phyloP scores from a whole-genome alignment of 1,284 basidiomycete species.

The Wallemia mellicola region DNA sequence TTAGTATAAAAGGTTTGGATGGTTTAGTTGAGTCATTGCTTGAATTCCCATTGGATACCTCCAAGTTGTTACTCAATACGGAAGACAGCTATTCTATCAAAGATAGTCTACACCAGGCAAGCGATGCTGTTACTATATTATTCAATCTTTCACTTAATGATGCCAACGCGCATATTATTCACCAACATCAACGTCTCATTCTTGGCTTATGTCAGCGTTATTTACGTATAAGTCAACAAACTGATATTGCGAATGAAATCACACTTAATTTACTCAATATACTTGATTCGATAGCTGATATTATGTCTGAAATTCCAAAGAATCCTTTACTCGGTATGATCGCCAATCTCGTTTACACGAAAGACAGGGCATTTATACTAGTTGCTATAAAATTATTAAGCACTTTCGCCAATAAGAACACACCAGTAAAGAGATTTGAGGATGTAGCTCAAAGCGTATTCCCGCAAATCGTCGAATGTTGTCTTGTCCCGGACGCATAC shows the following conservation, averaged over 20 bases:
- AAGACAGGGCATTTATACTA: neutral
- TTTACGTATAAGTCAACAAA: neutral
- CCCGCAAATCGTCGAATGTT: neutral
- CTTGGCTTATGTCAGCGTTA: neutral
- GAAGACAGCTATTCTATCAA: neutral
- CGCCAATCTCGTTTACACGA: neutral
- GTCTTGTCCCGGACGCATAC: neutral
- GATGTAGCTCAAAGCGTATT: neutral
- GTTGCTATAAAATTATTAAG: neutral
- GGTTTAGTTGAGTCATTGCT: too few relatives aligned
- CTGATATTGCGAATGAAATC: neutral
- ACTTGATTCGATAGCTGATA: neutral
- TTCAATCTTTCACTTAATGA: neutral
- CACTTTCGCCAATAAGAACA: neutral
- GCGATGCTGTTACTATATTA: neutral
- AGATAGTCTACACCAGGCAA: neutral
- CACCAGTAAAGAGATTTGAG: neutral
- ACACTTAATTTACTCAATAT: neutral
- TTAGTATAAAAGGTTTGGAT: constrained; percentile 32
- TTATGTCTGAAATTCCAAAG: neutral
- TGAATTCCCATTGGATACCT: constrained; percentile 9
- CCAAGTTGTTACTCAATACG: neutral
- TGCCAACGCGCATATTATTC: neutral
- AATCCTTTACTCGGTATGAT: neutral
- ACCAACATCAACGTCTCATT: neutral